phyloP scores from a whole-genome alignment of 2,329 filamentous ascomycete genomes.

The Hypoxylon sp. region DNA sequence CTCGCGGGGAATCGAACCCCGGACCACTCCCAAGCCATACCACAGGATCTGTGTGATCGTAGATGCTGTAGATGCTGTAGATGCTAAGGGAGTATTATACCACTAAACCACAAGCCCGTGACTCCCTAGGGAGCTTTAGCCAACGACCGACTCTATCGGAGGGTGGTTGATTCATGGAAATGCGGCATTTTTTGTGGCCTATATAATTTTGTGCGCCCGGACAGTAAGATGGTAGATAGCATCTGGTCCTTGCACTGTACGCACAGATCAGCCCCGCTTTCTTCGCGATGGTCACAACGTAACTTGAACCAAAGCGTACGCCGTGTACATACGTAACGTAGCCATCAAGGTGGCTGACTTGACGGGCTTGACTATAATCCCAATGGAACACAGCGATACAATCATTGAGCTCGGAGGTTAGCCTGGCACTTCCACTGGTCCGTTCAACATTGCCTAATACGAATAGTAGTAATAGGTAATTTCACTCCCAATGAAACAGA shows the following conservation, averaged over 20 bases:
- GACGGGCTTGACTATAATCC: too few species aligned
- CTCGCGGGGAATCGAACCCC: conserved; percentile 65
- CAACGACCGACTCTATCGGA: not conserved
- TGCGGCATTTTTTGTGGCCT: not conserved
- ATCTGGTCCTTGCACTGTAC: conserved; percentile 3
- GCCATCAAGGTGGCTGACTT: not conserved
- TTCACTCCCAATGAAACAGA: not conserved
- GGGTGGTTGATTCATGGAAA: conserved; percentile 5
- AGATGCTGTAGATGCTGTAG: conserved; percentile 35
- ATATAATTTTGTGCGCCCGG: conserved; percentile 2
- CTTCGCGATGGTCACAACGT: not conserved
- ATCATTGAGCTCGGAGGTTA: not conserved
- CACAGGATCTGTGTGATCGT: too few species aligned
- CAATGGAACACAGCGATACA: not conserved
- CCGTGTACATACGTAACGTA: not conserved
- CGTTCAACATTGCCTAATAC: not conserved
- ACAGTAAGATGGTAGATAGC: not conserved
- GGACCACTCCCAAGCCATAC: conserved; percentile 58
- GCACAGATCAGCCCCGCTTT: not conserved
- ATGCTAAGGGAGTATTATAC: conserved; percentile 64
- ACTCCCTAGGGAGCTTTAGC: not conserved
- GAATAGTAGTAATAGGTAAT: not conserved
- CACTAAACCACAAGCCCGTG: conserved; percentile 63
- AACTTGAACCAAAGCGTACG: not conserved
- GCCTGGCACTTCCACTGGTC: not conserved